These are phyloP conservation scores for Cercospora sp. DNA, from an alignment of 2,329 filamentous ascomycete species.

Conservation along the genomic window DNA sequence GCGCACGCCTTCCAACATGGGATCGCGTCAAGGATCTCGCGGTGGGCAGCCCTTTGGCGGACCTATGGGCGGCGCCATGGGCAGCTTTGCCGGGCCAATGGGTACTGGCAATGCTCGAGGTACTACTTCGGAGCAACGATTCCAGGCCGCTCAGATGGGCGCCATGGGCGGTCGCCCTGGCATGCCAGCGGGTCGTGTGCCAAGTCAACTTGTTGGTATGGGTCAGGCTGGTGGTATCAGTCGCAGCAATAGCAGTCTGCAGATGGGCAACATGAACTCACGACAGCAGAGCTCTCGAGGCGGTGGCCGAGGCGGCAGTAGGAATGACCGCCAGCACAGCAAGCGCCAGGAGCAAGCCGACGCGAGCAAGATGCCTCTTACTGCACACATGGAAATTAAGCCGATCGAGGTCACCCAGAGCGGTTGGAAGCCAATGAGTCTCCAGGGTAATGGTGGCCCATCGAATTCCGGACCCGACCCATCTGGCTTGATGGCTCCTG, in stretches of 20 bases:
- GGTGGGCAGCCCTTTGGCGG: conserved; percentile 47
- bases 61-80: conserved; percentile 62
- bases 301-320: conserved; percentile 66
- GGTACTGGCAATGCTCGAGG: conserved; percentile 67
- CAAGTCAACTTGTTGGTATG: conserved; percentile 54
- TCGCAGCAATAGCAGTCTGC: conserved; percentile 61
- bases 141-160: conserved; percentile 45
- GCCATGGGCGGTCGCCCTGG: conserved; percentile 33
- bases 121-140: conserved; percentile 76
- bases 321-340: conserved; percentile 52
- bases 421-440: conserved; percentile 86
- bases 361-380: conserved; percentile 89
- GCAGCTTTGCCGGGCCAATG: conserved; percentile 36
- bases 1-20: conserved; percentile 52
- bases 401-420: conserved; percentile 69
- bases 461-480: conserved; percentile 47
- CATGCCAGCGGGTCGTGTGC: conserved; percentile 57
- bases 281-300: conserved; percentile 51
- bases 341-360: conserved; percentile 64
- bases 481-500: conserved; percentile 71
- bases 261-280: conserved; percentile 64
- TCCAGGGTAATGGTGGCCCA: conserved; percentile 36
- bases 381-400: conserved; percentile 77
- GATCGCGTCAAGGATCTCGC: conserved; percentile 50
- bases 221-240: conserved; percentile 52